Base-by-base conservation (phyloP, 2,329 filamentous ascomycete species). In the Hypoxylon sp. region DNA sequence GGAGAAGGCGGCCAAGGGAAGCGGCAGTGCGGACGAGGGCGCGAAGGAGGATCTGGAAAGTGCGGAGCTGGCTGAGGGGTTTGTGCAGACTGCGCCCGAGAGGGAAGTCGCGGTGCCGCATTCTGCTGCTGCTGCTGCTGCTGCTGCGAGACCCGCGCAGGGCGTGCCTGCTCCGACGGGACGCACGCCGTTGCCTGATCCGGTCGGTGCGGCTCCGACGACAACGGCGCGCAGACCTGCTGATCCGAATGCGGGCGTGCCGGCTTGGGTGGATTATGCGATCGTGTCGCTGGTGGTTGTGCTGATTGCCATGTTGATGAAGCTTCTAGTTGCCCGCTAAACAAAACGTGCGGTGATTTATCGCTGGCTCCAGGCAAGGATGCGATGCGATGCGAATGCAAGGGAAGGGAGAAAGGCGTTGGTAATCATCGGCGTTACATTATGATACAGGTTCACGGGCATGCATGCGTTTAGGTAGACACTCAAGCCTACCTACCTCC, bases 191-290 rank as follows among this genome's bases (percentile, higher is more conserved):
- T 55, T 68, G 21, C 65, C 62, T 9, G 50, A 59, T 55, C 51
- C 63, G 27, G 48, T 47, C 55, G 65, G 35, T 6, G 19, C 35
- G 7, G 26, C 46, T 0, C 20, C 31, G 3, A 13, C 31, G 7
- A 19, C 29, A 4, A n/a, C n/a, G n/a, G n/a, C n/a, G n/a, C n/a
- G n/a, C n/a, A 36, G 37, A 55, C 59, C 20, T 4, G 32, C 60
- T 12, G 50, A 70, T 61, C 64, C 68, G 50, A 68, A 77, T 42
- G 78, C 81, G 19, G 81, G 76, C 2, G 80, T 89, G 11, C 82
- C 86, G 1, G 73, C 84, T 8, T 96, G 90, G 88, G 78, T 96
- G 12, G 92, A 96, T 70, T 83, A 89, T 57, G 81, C 87, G 26
- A 96, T 96, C 59, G 83, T 87, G 15, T 87, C 83, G 5, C 72